Percentiles rank a stretch among this genome's conserved stretches.
phyloP scores from a whole-genome alignment of 257 asterid genomes.

The Ophiorrhiza pumila region DNA sequence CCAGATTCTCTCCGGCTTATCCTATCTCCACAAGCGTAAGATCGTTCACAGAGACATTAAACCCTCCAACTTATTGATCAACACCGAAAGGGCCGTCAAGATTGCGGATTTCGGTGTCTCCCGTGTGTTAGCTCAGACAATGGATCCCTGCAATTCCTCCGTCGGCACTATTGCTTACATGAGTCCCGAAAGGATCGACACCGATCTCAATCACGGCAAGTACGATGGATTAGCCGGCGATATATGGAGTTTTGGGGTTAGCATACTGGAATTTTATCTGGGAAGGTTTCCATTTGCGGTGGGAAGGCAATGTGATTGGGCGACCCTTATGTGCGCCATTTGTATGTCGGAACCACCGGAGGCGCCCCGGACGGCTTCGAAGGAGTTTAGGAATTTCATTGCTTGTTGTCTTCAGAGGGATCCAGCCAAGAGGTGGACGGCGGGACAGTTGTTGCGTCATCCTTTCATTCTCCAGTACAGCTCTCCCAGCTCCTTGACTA shows the following conservation, averaged over 20 bases:
- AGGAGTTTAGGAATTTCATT: conserved; percentile 55
- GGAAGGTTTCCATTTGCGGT: conserved; percentile 73
- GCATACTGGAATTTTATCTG: conserved; percentile 77
- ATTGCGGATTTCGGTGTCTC: conserved; percentile 89
- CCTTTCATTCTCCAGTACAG: conserved; percentile 34
- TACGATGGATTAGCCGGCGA: conserved; percentile 89
- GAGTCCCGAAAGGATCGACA: conserved; percentile 88
- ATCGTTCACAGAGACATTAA: conserved; percentile 90
- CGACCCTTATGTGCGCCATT: conserved; percentile 79
- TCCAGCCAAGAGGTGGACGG: conserved; percentile 38
- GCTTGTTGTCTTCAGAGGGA: conserved; percentile 46
- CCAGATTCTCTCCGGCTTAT: conserved; percentile 65
- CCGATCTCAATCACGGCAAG: conserved; percentile 83
- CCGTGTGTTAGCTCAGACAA: conserved; percentile 68
- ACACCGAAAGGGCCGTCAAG: conserved; percentile 50
- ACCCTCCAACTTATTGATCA: conserved; percentile 71
- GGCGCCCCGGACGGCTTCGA: conserved; percentile 65
- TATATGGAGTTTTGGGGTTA: conserved; percentile 89
- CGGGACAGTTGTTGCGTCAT: conserved; percentile 33
- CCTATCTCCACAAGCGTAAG: conserved; percentile 69
- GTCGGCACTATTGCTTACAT: conserved; percentile 92
- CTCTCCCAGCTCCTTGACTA: conserved; percentile 5
- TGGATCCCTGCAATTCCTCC: conserved; percentile 88
- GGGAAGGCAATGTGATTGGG: conserved; percentile 91
- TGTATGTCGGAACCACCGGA: conserved; percentile 91